Evolutionary conservation across 495 filamentous ascomycete species (phyloP), one percentile per base, ranked within the genome.

Genomic region (Aspergillus leporis): DNA sequence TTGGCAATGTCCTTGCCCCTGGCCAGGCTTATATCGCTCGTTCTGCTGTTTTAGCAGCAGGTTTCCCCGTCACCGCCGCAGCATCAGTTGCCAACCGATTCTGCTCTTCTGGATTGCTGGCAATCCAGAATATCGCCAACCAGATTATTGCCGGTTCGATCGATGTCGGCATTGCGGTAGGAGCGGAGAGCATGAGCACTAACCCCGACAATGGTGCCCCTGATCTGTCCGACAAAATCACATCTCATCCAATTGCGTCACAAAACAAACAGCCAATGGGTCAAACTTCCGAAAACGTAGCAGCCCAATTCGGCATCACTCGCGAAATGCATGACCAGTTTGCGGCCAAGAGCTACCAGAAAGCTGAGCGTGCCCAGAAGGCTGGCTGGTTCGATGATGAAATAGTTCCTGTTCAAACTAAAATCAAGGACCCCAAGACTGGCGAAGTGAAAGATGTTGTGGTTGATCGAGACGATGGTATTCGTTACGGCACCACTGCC

Each of bases 261-360:
- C 93, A 98, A 73, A 94, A 92, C 79, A 81, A 87, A 79, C 85
- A 91, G 79, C 87, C 92, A 36, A 98, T 98, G 93, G 93, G 93
- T 3, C 93, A 95, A 82, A 98, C 93, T 1, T 91, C 87, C 18
- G 93, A 98, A 78, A 97, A 98, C 65, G 92, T 98, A 6, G 91
- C 85, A 34, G 83, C 78, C 40, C 92, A 97, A 73, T 98, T 98
- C 70, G 83, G 85, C 58, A 84, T 98, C 63, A 72, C 85, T 4
- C 85, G 93, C 34, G 85, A 92, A 69, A 68, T 70, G 55, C 90
- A 93, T 59, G 93, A 98, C 68, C 75, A 81, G 56, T 97, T 87
- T 69, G 91, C 93, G 0, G 90, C 90, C 4, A 88, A 90, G 71
- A 90, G 85, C 43, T 97, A 88, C 74, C 84, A 86, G 66, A 87